Evolutionary conservation across 305 asterid genomes (phyloP).

Genomic region (Rubia balearica): DNA sequence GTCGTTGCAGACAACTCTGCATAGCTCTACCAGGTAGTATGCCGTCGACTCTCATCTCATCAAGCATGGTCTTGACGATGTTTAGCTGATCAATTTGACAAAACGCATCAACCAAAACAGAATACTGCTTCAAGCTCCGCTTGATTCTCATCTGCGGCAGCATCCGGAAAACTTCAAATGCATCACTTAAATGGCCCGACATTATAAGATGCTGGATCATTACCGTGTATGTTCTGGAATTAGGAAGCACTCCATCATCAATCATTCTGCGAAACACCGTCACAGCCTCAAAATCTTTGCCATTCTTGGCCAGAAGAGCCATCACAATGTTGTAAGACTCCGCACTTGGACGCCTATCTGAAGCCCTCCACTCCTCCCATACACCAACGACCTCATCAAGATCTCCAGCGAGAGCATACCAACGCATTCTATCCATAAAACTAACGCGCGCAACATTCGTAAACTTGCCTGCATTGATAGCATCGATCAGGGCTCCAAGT

Average conservation of each 20-base stretch:
- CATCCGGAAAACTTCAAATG: constrained; percentile 50
- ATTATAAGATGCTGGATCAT: constrained; percentile 66
- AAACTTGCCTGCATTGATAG: constrained; percentile 62
- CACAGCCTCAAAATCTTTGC: constrained; percentile 57
- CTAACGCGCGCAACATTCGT: constrained; percentile 48
- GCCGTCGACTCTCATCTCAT: constrained; percentile 79
- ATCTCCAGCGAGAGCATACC: constrained; percentile 71
- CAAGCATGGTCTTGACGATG: constrained; percentile 51
- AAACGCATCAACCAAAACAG: constrained; percentile 58
- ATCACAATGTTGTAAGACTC: constrained; percentile 80
- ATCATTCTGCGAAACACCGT: constrained; percentile 47
- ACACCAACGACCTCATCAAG: constrained; percentile 44
- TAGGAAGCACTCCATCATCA: constrained; percentile 85
- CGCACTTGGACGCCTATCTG: constrained; percentile 51
- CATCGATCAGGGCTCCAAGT: constrained; percentile 55
- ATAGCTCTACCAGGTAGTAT: constrained; percentile 76
- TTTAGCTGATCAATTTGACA: constrained; percentile 33
- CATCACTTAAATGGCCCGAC: constrained; percentile 46
- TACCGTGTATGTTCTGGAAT: constrained; percentile 71
- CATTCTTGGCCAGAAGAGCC: constrained; percentile 55
- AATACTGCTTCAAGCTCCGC: constrained; percentile 70
- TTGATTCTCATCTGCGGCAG: constrained; percentile 67
- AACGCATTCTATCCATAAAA: constrained; percentile 76
- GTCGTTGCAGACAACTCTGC: constrained; percentile 47
- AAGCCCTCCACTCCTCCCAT: constrained; percentile 79